Percentiles rank a stretch among this genome's conserved stretches.
Evolutionary conservation across 2,329 filamentous ascomycete genomes (phyloP).

Genomic region (Zymoseptoria ardabiliae): DNA sequence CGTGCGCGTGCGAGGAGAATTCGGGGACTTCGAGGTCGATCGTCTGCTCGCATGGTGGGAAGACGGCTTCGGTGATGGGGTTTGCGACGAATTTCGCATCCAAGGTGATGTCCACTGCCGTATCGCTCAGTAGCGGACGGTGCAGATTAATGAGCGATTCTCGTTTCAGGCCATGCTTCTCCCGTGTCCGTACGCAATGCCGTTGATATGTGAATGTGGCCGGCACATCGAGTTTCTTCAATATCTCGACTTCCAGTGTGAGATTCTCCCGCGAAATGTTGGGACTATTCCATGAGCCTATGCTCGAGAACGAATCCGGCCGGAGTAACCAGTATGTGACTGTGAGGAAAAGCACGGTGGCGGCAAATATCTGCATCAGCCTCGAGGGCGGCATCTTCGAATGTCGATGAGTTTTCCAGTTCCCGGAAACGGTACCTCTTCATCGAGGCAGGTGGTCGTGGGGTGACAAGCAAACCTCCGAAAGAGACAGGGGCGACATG

Average conservation of each 20-base stretch:
- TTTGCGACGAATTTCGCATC: constrained; percentile 9
- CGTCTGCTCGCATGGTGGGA: constrained; percentile 13
- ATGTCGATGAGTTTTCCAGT: background rate
- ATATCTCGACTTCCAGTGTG: constrained; percentile 15
- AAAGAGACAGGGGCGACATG: background rate
- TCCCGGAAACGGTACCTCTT: background rate
- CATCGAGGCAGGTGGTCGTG: background rate
- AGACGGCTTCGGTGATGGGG: constrained; percentile 5
- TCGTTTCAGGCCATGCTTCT: constrained; percentile 9
- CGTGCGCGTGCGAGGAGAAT: constrained; percentile 7
- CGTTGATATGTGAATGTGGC: constrained; percentile 14
- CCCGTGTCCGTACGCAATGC: constrained; percentile 13
- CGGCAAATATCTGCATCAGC: constrained; percentile 9
- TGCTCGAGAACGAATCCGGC: background rate
- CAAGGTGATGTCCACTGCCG: constrained; percentile 6
- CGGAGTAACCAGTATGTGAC: constrained; percentile 12
- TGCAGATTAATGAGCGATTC: constrained; percentile 11
- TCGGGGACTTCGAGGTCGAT: constrained; percentile 15
- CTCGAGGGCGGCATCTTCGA: constrained; percentile 5
- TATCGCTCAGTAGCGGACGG: constrained; percentile 2
- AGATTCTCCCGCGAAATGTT: constrained; percentile 6
- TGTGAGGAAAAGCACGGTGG: constrained; percentile 10
- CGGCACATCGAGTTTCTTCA: constrained; percentile 13
- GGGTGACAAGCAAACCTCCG: background rate
- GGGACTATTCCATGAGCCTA: background rate